These are phyloP conservation scores for Chaetothyriales sp. DNA, from an alignment of 2,329 filamentous ascomycete genomes.

Conservation along the genomic window DNA sequence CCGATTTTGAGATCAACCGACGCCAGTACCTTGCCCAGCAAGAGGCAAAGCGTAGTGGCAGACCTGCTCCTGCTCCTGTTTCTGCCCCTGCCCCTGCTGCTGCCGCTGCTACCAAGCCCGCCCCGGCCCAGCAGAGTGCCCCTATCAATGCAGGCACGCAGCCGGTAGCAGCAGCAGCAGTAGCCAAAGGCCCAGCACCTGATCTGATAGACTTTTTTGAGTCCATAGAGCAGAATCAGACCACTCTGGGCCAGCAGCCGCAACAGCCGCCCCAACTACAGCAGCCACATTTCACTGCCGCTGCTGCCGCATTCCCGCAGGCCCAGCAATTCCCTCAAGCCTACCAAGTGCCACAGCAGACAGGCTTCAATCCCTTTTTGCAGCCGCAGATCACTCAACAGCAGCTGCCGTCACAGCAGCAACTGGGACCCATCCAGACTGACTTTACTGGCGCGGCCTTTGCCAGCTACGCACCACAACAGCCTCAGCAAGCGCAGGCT, in stretches of 20 bases:
- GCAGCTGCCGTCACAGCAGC: slow-evolving; percentile 11
- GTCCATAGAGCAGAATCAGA: slow-evolving; percentile 80
- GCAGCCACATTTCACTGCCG: slow-evolving; percentile 17
- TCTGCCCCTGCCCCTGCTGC: too few relatives aligned
- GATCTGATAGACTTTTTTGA: slow-evolving; percentile 92
- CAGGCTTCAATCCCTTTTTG: slow-evolving; percentile 17
- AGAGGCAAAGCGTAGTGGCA: slow-evolving; percentile 41
- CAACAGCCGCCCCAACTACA: slow-evolving; percentile 28
- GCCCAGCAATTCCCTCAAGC: slow-evolving; percentile 11
- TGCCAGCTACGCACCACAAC: slow-evolving; percentile 50
- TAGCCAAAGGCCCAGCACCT: slow-evolving; percentile 31
- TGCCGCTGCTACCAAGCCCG: slow-evolving; percentile 10
- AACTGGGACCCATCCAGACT: slow-evolving; percentile 22
- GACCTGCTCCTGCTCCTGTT: slow-evolving; percentile 18
- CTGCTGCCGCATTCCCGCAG: slow-evolving; percentile 4
- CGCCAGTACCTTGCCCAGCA: slow-evolving; percentile 83
- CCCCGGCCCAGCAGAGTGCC: background rate
- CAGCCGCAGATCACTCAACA: slow-evolving; percentile 15
- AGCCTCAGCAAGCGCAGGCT: slow-evolving; percentile 3
- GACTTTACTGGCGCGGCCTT: slow-evolving; percentile 63
- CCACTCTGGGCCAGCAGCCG: slow-evolving; percentile 41
- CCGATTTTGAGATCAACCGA: slow-evolving; percentile 86
- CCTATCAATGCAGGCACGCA: slow-evolving; percentile 19
- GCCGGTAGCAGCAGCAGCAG: slow-evolving; percentile 19
- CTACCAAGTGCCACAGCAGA: slow-evolving; percentile 17